Evolutionary conservation across 2,329 filamentous ascomycete species (phyloP).

Genomic region (Fusarium sp.): DNA sequence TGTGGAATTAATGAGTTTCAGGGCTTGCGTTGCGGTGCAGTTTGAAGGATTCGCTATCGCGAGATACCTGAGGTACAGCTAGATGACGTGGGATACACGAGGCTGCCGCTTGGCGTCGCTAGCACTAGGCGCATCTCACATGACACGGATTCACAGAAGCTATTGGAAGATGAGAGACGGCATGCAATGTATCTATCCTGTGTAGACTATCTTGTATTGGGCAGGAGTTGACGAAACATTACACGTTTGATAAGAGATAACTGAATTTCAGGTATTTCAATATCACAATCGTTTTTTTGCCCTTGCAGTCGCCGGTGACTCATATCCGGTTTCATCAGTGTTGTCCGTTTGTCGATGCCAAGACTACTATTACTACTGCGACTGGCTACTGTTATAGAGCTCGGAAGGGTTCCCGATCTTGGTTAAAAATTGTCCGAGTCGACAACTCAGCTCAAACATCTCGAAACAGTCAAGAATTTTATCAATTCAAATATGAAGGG

Average conservation of each 20-base stretch:
- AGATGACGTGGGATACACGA: constrained; percentile 27
- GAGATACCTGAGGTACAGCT: constrained; percentile 11
- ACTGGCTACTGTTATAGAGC: constrained; percentile 9
- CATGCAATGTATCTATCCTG: background rate
- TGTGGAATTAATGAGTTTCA: background rate
- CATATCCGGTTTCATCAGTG: background rate
- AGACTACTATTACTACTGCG: background rate
- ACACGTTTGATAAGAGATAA: background rate
- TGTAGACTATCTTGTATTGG: background rate
- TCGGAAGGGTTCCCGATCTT: constrained; percentile 32
- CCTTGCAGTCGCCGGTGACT: background rate
- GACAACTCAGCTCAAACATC: constrained; percentile 2
- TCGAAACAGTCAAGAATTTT: background rate
- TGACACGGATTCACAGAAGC: constrained; percentile 26
- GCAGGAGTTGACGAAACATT: background rate
- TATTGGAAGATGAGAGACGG: background rate
- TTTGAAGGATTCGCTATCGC: background rate
- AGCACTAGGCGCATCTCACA: constrained; percentile 30
- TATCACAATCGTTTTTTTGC: background rate
- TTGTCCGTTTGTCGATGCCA: background rate
- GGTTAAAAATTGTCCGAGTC: constrained; percentile 3
- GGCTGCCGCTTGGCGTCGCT: constrained; percentile 8
- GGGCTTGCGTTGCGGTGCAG: background rate
- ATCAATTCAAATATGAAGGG: constrained; percentile 35
- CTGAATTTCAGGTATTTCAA: background rate